A percentile compares a stretch with the other conserved stretches of the same genome.
Conservation (phyloP, 805 yeast species). For the Yamadazyma nakazawae region DNA sequence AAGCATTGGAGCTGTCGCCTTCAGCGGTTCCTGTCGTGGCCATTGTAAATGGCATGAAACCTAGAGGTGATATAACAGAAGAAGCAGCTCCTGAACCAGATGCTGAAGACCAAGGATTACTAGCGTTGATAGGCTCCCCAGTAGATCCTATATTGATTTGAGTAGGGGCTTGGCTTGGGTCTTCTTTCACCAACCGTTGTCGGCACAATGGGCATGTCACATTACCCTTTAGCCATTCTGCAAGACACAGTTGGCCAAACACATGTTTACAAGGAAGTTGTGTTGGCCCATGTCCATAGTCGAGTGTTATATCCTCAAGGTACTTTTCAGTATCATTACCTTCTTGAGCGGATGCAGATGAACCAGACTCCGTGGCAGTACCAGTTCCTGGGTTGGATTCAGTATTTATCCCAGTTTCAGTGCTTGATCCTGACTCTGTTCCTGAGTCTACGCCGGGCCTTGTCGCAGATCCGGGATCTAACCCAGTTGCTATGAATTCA, state of each 20-base stretch:
- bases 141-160: neutral
- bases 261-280: slow-evolving; percentile 81
- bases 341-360: neutral
- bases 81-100: neutral
- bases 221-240: slow-evolving; percentile 75
- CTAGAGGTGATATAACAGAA: neutral
- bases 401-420: neutral
- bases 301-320: slow-evolving; percentile 16
- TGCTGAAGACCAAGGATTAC: neutral
- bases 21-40: neutral
- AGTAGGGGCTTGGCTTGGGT: neutral
- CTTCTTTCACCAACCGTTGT: slow-evolving; percentile 24
- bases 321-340: slow-evolving; percentile 3
- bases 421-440: neutral
- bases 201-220: slow-evolving; percentile 88
- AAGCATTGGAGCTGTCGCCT: neutral
- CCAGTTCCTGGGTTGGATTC: neutral
- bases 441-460: neutral
- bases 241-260: slow-evolving; percentile 83
- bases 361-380: neutral
- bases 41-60: neutral
- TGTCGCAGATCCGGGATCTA: neutral
- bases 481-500: neutral
- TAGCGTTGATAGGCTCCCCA: neutral
- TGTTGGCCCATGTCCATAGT: slow-evolving; percentile 57